Percentiles rank a stretch among this genome's conserved stretches.
These are phyloP conservation scores for Trichoderma koningii DNA, from an alignment of 2,329 filamentous ascomycete genomes.

Conservation along the genomic window DNA sequence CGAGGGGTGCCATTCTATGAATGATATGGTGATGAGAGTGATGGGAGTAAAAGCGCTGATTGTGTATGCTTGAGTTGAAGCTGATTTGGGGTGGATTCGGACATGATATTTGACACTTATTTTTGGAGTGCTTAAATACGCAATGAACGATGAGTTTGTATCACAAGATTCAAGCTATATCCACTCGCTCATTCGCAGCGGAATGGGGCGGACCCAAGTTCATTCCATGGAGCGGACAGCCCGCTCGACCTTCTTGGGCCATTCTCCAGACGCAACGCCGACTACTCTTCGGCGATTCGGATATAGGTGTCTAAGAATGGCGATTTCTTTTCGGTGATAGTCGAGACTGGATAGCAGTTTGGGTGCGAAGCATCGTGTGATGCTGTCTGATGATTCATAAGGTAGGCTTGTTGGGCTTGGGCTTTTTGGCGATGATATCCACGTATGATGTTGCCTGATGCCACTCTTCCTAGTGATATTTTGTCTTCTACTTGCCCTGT, in stretches of 20 bases:
- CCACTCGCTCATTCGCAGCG: not conserved
- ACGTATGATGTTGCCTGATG: no score
- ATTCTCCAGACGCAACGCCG: not conserved
- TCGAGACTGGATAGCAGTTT: no score
- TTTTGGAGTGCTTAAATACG: not conserved
- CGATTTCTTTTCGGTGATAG: no score
- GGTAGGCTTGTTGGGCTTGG: no score
- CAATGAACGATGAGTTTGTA: not conserved
- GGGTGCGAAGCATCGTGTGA: no score
- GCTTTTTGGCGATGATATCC: no score
- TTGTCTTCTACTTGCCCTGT: no score
- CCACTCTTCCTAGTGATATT: no score
- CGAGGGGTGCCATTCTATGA: constrained; percentile 41
- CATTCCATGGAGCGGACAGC: not conserved
- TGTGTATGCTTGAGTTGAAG: not conserved
- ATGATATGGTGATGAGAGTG: not conserved
- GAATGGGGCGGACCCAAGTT: not conserved
- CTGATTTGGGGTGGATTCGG: not conserved
- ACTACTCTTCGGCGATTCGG: not conserved
- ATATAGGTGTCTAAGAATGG: not conserved
- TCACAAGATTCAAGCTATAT: not conserved
- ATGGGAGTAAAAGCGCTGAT: not conserved
- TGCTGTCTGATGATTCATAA: no score
- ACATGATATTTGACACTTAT: fast-evolving
- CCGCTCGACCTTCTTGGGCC: not conserved